Evolutionary conservation across 805 yeast species (phyloP).

Genomic region (Ogataea pini): DNA sequence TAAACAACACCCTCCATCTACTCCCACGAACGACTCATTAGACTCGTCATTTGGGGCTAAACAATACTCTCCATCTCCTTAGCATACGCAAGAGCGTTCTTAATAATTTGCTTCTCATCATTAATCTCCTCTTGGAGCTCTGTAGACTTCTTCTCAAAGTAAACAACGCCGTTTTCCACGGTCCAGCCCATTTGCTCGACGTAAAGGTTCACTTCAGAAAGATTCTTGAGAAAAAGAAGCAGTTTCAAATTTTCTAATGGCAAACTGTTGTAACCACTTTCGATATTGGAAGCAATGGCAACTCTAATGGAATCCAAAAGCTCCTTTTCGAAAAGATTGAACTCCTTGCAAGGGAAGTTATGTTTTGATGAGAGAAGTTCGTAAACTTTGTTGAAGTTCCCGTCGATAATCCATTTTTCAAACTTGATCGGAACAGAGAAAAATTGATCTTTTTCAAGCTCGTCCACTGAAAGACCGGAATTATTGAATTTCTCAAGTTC

Average conservation of each 20-base stretch:
- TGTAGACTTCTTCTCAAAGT: conserved; percentile 37
- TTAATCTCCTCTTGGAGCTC: conserved; percentile 35
- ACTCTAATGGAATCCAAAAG: conserved; percentile 76
- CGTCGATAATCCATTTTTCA: conserved; percentile 95
- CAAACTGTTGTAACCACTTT: conserved; percentile 69
- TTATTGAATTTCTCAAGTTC: conserved; percentile 76
- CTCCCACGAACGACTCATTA: too few relatives aligned
- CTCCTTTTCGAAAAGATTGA: conserved; percentile 71
- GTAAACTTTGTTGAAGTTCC: conserved; percentile 92
- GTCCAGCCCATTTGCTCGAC: conserved; percentile 61
- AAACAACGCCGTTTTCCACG: conserved; percentile 51
- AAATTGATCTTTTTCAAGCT: conserved; percentile 66
- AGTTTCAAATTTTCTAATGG: conserved; percentile 84
- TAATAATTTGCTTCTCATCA: conserved; percentile 53
- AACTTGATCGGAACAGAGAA: conserved; percentile 83
- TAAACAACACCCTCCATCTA: too few relatives aligned
- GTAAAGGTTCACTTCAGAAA: conserved; percentile 54
- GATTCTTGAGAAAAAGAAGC: conserved; percentile 63
- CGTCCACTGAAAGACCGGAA: conserved; percentile 40
- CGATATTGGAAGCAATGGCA: conserved; percentile 84
- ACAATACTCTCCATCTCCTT: conserved; percentile 91
- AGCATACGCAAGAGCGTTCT: conserved; percentile 81
- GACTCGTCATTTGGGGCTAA: too few relatives aligned
- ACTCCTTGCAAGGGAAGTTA: conserved; percentile 71
- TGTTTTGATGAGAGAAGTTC: conserved; percentile 54